Conservation (phyloP, 805 yeast species). For the Candida manassasensis region DNA sequence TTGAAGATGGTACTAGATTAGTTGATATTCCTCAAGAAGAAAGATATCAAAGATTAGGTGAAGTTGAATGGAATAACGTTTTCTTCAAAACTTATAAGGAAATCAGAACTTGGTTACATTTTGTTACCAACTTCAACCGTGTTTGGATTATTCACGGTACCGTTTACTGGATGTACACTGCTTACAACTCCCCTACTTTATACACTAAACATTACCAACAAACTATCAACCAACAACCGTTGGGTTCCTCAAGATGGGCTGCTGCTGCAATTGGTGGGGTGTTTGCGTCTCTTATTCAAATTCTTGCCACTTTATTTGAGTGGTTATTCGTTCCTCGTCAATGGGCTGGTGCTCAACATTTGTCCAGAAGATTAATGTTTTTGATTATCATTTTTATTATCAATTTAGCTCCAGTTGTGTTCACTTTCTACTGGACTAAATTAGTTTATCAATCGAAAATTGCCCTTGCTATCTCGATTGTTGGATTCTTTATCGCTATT, state of each 20-base stretch:
- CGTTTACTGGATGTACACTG: constrained; percentile 90
- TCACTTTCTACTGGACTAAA: constrained; percentile 78
- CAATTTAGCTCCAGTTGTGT: constrained; percentile 83
- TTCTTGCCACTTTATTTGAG: constrained; percentile 83
- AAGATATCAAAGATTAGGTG: constrained; percentile 85
- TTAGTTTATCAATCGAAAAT: constrained; percentile 60
- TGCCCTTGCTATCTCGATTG: constrained; percentile 75
- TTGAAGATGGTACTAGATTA: constrained; percentile 89
- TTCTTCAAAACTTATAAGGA: constrained; percentile 96
- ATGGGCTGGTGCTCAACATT: constrained; percentile 99
- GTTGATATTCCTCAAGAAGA: constrained; percentile 87
- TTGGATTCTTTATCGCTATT: constrained; percentile 84
- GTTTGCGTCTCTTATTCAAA: constrained; percentile 75
- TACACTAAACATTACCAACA: constrained; percentile 87
- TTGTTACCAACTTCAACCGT: constrained; percentile 93
- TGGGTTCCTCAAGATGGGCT: constrained; percentile 89
- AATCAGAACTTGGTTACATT: constrained; percentile 95
- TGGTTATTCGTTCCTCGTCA: constrained; percentile 96
- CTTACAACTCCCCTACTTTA: constrained; percentile 86
- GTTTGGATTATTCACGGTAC: constrained; percentile 94
- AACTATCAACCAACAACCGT: constrained; percentile 78
- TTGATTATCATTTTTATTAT: constrained; percentile 58
- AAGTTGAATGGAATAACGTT: constrained; percentile 85
- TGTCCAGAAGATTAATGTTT: constrained; percentile 81
- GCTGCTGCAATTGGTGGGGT: constrained; percentile 90